Evolutionary conservation across 2,329 filamentous ascomycete genomes (phyloP), one percentile per base, ranked within the genome.

Genomic region (Fusarium sp.): DNA sequence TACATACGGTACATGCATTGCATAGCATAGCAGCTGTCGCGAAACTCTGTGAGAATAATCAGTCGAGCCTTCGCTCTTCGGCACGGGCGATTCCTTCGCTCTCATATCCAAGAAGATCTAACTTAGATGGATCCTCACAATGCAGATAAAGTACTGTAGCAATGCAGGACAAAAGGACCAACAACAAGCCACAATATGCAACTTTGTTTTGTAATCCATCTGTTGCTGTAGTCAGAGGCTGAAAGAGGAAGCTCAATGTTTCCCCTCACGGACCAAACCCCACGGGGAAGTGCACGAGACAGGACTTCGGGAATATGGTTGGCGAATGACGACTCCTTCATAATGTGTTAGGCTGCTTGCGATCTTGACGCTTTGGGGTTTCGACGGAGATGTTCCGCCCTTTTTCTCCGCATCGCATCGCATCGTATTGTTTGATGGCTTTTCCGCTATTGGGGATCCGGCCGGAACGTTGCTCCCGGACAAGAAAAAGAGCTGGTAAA

Each of bases 231-330:
- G 30, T 66, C 47, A 66, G 30, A 59, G 32, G 26, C 56, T 51
- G 34, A 38, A 70, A 70, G 17, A 60, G 67, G 67, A 70, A 70
- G 67, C 67, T 70, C 66, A 38, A 56, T 70, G 48, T 52, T 59
- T 66, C 60, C 59, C 59, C 66, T 69, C 66, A 65, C 24, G n/a
- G 42, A 32, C 48, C 34, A 36, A 50, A 66, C 66, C 66, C 67
- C 67, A 70, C 66, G 67, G 67, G 66, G 67, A 58, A 70, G 12
- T 62, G 11, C 54, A 63, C 34, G 52, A 63, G 60, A 44, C 41
- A 26, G 48, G 38, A 57, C 45, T 51, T 54, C 51, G 45, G 66
- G 34, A 65, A 39, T 55, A 41, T 62, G 36, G 20, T 12, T 36
- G 56, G 39, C 66, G 59, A 70, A 70, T 70, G 41, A 34, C 41